Evolutionary conservation across 2,329 filamentous ascomycete genomes (phyloP), one percentile per base, ranked within the genome.

Genomic region (Zymoseptoria pseudotritici): DNA sequence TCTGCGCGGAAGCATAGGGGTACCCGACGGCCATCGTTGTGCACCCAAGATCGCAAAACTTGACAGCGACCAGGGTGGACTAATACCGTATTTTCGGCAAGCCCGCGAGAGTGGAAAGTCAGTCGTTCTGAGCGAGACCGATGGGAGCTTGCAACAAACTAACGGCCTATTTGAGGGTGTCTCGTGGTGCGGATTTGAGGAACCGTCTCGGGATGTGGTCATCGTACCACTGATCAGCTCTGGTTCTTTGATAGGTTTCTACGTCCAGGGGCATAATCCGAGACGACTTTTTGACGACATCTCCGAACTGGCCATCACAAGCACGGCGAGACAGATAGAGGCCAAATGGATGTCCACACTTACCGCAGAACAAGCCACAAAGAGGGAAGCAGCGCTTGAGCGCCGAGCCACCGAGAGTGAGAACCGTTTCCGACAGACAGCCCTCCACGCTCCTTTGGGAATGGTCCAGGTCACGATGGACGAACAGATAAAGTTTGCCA

Each of bases 401-500:
- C 61, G 54, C 4, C 46, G 58, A 50, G 56, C 60, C 1, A 64
- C 52, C 5, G 63, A 67, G 4, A 71, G 69, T 9, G 75, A 77
- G 53, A 66, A 71, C 1, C 60, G 69, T n/a, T 73, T 78, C 22
- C 69, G 72, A 49, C 67, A 72, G 9, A 74, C 78, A 63, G 74
- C 75, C 1, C 70, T 75, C 53, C 63, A 69, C 9, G 70, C 74
- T 4, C 74, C 75, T 4, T 64, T 77, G 3, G 75, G 71, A 2
- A 76, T 78, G 52, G 74, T 58, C 50, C 66, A 69, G 26, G 65
- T 74, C 29, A 66, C 66, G 10, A 61, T 69, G 5, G 58, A 69
- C n/a, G 71, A 72, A 1, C 65, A 63, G 3, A 73, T 75, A 36
- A 66, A 70, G 1, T 78, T 76, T 62, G 68, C 73, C 1, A 78